phyloP scores from a whole-genome alignment of 148 eudicot genomes.

The Amaranthus hypochondriacus region DNA sequence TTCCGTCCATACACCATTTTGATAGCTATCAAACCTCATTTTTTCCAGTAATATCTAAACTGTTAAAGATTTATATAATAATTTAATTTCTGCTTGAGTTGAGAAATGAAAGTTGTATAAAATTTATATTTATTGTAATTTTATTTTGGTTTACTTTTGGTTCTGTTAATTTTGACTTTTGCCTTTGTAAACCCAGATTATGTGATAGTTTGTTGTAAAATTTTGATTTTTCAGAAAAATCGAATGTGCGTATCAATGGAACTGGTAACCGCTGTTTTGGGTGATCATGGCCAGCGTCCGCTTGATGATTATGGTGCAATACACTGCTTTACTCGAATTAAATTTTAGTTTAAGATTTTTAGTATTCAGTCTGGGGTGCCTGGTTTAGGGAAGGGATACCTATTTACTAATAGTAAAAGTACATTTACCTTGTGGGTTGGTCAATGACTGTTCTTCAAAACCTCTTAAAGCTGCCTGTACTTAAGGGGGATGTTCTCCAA shows the following conservation, averaged over 20 bases:
- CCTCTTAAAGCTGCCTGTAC: too few species aligned
- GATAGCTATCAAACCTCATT: too few species aligned
- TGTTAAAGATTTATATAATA: too few species aligned
- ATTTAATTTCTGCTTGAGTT: too few species aligned
- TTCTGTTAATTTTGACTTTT: neutral
- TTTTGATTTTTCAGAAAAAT: slow-evolving; percentile 43
- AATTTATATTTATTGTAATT: too few species aligned
- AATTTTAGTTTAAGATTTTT: neutral
- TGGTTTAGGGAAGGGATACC: neutral
- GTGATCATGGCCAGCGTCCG: slow-evolving; percentile 98
- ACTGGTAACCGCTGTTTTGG: slow-evolving; percentile 94
- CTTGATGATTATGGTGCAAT: slow-evolving; percentile 73
- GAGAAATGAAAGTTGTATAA: too few species aligned
- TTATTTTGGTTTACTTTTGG: neutral
- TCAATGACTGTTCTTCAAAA: neutral
- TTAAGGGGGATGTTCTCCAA: too few species aligned
- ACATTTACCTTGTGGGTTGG: neutral
- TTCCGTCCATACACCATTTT: too few species aligned
- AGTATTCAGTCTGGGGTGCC: neutral
- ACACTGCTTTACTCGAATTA: slow-evolving; percentile 10
- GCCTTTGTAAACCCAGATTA: neutral
- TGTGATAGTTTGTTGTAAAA: neutral
- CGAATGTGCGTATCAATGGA: slow-evolving; percentile 93
- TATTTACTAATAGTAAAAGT: neutral
- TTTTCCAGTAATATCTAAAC: too few species aligned